These are phyloP conservation scores for Lepidium didymum DNA, from an alignment of 345 rosid species.

Conservation along the genomic window DNA sequence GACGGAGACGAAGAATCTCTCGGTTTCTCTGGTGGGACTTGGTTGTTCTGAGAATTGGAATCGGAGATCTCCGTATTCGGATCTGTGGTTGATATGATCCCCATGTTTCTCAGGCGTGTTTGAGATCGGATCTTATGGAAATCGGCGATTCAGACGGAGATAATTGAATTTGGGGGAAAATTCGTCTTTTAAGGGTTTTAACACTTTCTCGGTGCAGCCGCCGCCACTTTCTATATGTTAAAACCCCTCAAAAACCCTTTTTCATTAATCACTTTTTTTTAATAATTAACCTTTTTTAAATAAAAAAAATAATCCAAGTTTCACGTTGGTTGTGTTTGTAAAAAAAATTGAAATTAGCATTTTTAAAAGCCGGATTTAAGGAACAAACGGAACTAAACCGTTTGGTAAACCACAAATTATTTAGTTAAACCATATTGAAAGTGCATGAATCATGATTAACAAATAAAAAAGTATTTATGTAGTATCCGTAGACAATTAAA, in stretches of 20 bases:
- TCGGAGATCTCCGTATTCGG: constrained; percentile 15
- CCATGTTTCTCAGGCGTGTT: background rate
- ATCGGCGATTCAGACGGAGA: background rate
- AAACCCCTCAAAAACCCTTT: constrained; percentile 21
- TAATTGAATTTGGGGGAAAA: background rate
- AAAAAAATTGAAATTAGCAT: no score
- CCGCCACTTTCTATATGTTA: background rate
- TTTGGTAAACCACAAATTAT: background rate
- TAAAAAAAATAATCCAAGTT: no score
- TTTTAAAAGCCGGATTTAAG: background rate
- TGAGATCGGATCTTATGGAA: background rate
- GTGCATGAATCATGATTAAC: background rate
- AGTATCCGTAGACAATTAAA: background rate
- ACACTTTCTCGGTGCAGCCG: constrained; percentile 8
- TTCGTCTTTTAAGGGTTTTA: background rate
- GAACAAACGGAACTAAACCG: background rate
- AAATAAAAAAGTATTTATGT: background rate
- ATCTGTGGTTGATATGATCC: constrained; percentile 27
- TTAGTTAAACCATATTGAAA: background rate
- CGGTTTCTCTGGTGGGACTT: background rate
- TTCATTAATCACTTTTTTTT: background rate
- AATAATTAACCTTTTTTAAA: no score
- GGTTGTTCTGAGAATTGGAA: constrained; percentile 4
- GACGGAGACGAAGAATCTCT: background rate
- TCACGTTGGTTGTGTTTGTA: no score